Evolutionary conservation across 2,329 filamentous ascomycete species (phyloP).

Genomic region (Pseudophaeomoniella oleicola): DNA sequence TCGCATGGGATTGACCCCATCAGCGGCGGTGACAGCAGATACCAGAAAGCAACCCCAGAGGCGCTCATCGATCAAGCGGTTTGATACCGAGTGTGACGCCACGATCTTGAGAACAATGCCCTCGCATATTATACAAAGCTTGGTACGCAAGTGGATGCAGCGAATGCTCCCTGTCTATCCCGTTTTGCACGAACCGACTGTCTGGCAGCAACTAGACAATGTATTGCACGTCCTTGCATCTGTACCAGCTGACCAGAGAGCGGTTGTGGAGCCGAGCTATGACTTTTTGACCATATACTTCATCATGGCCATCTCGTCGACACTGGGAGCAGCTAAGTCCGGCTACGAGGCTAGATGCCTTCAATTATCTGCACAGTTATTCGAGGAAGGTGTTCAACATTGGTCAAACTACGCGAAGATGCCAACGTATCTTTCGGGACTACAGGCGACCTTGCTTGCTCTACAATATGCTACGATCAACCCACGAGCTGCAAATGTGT

Average conservation of each 20-base stretch:
- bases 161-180: constrained; percentile 16
- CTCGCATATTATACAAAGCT: constrained; percentile 11
- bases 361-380: constrained; percentile 16
- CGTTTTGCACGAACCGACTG: constrained; percentile 13
- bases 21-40: constrained; percentile 11
- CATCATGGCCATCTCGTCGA: constrained; percentile 17
- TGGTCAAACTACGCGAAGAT: constrained; percentile 14
- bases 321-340: constrained; percentile 16
- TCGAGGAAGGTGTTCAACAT: constrained; percentile 19
- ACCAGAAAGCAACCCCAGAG: constrained; percentile 9
- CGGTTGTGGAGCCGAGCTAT: constrained; percentile 12
- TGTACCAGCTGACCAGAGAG: constrained; percentile 8
- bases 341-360: constrained; percentile 18
- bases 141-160: constrained; percentile 18
- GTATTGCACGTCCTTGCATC: constrained; percentile 9
- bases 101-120: constrained; percentile 13
- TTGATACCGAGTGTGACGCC: constrained; percentile 10
- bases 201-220: constrained; percentile 15
- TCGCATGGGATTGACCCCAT: constrained; percentile 19
- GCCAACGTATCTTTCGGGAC: constrained; percentile 13
- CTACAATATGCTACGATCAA: constrained; percentile 15
- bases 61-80: constrained; percentile 6
- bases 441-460: constrained; percentile 13
- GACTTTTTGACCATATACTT: constrained; percentile 19
- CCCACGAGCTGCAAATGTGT: constrained; percentile 13